Evolutionary conservation across 495 filamentous ascomycete species (phyloP).

Genomic region (Lasiosphaeria miniovina): DNA sequence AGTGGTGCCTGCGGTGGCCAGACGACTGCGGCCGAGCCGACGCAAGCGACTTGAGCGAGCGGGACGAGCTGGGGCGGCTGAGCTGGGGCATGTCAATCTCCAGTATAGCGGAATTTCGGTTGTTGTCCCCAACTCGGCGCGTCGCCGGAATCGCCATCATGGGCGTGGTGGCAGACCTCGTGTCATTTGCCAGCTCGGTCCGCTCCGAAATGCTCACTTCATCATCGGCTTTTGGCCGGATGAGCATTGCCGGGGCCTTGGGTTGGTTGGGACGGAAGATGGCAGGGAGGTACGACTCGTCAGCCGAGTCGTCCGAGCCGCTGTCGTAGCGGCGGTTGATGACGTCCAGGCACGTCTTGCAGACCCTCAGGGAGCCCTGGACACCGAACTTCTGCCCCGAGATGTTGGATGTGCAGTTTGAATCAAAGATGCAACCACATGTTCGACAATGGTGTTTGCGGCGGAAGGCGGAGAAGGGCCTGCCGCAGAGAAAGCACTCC

Average conservation of each 20-base stretch:
- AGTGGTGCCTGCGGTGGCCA: slow-evolving; percentile 78
- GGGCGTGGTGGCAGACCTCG: slow-evolving; percentile 50
- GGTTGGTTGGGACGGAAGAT: slow-evolving; percentile 51
- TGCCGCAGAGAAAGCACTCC: slow-evolving; percentile 90
- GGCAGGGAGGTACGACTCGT: slow-evolving; percentile 56
- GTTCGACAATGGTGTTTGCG: slow-evolving; percentile 95
- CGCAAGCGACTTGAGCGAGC: slow-evolving; percentile 81
- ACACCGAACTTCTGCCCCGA: slow-evolving; percentile 86
- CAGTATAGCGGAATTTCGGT: slow-evolving; percentile 80
- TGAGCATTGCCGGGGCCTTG: slow-evolving; percentile 30
- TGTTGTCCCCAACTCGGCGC: slow-evolving; percentile 75
- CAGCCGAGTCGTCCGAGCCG: slow-evolving; percentile 76
- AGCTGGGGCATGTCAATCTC: slow-evolving; percentile 72
- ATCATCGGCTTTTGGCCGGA: slow-evolving; percentile 31
- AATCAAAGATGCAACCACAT: slow-evolving; percentile 95
- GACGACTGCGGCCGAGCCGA: slow-evolving; percentile 67
- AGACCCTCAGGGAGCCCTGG: slow-evolving; percentile 79
- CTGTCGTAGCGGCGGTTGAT: slow-evolving; percentile 89
- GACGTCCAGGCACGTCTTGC: slow-evolving; percentile 90
- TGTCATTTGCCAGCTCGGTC: slow-evolving; percentile 40
- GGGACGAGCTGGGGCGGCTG: slow-evolving; percentile 80
- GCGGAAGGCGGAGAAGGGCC: slow-evolving; percentile 87
- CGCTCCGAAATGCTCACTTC: slow-evolving; percentile 41
- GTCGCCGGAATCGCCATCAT: slow-evolving; percentile 89
- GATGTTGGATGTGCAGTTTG: slow-evolving; percentile 89